A percentile compares a stretch with the other conserved stretches of the same genome.
These are phyloP conservation scores for Carex scoparia DNA, from an alignment of 176 grass and related monocot genomes.

Conservation along the genomic window DNA sequence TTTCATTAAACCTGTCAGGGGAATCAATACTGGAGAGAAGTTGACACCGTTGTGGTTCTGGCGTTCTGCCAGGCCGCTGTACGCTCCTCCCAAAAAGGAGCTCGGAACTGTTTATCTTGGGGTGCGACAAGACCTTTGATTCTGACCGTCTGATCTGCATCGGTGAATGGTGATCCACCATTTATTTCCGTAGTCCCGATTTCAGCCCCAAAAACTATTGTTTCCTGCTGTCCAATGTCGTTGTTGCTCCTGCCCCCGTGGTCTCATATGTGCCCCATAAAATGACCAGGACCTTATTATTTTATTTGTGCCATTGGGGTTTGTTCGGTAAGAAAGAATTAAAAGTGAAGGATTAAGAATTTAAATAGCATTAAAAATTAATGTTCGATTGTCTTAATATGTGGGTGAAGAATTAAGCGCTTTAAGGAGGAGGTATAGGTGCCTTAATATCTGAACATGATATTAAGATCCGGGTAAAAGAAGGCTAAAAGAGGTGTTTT, in stretches of 20 bases:
- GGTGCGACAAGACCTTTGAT: not conserved
- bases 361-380: too few species aligned
- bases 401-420: too few species aligned
- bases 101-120: not conserved
- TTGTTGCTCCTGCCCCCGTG: not conserved
- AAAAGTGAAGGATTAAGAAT: too few species aligned
- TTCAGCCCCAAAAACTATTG: not conserved
- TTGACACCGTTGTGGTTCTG: not conserved
- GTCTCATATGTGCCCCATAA: not conserved
- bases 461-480: too few species aligned
- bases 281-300: not conserved
- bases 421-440: too few species aligned
- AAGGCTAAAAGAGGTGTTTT: too few species aligned
- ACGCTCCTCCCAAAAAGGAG: not conserved
- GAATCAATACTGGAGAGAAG: not conserved
- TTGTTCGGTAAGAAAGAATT: not conserved
- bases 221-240: not conserved
- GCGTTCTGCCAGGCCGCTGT: not conserved
- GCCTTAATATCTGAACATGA: too few species aligned
- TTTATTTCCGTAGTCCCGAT: not conserved
- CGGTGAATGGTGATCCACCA: not conserved
- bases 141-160: slow-evolving; percentile 12
- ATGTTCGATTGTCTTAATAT: too few species aligned
- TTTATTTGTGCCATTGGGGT: not conserved
- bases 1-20: not conserved